Evolutionary conservation across 2,329 filamentous ascomycete species (phyloP), one percentile per base, ranked within the genome.

Genomic region (Neofusicoccum umdonicola): DNA sequence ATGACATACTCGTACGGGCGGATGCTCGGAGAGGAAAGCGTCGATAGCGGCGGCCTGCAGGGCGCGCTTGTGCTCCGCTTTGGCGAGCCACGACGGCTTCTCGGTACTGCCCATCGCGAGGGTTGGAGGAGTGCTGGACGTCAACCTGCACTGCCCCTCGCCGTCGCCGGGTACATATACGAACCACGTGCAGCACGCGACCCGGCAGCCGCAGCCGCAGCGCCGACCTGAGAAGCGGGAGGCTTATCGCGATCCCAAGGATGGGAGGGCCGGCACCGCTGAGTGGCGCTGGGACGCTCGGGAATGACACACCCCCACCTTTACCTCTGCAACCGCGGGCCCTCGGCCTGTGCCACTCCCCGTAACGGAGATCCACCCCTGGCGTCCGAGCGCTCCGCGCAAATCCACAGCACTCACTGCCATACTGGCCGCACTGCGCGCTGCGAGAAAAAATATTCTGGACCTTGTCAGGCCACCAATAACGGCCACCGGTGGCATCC

Each of bases 381-480:
- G 47, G 17, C 31, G 48, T 27, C 58, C 39, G 41, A 54, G 61
- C 48, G 61, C 35, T 47, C 60, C 61, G 31, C 61, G 48, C 61
- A 37, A 41, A 62, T 62, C 60, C 60, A 50, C 45, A 19, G 22
- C 39, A 34, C 39, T 37, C 50, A 45, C 27, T 31, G 58, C 61
- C 61, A 56, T 63, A 37, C n/a, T 52, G n/a, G 48, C 42, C 39
- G 48, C 61, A 34, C 19, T 19, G 15, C 45, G 19, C 17, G 19
- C 17, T 13, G 22, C 45, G 17, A 57, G 22, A 54, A 63, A 19
- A 37, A 51, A 17, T 19, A 27, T 63, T 47, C 39, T 56, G 48
- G 39, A 47, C 41, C 50, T 17, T 35, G 35, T 63, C 61, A 63
- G 61, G 61, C 61, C 48, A 45, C 61, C 61, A 42, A n/a, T 19